Conservation (phyloP, 371 early-diverging fungal genomes). For the Conidiobolus incongruus region DNA sequence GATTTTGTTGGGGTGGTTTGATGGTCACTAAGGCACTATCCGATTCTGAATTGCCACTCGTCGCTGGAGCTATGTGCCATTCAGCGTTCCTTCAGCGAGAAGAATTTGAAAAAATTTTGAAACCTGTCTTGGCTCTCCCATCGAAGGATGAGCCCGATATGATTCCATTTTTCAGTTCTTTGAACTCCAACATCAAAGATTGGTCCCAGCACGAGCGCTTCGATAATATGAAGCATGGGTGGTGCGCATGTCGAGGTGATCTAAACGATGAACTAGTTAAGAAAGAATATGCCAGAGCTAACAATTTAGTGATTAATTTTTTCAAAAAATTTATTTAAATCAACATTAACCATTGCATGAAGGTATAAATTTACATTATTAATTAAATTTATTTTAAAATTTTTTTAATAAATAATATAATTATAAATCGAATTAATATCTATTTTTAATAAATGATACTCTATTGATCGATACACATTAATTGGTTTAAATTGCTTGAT, state of each 20-base stretch:
- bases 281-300: no score
- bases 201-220: no score
- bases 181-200: no score
- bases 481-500: background rate
- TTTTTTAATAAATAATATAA: background rate
- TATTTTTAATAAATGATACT: background rate
- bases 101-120: constrained; percentile 21
- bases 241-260: no score
- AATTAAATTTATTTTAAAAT: no score
- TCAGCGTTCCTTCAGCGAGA: constrained; percentile 24
- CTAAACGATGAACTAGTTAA: no score
- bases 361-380: no score
- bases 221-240: no score
- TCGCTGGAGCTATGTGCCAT: constrained; percentile 30
- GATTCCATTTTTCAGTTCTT: constrained; percentile 4
- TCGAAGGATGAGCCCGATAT: constrained; percentile 34
- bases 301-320: no score
- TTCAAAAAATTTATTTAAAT: no score
- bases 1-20: constrained; percentile 4
- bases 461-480: background rate
- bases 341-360: no score
- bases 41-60: constrained; percentile 7
- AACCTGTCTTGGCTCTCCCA: constrained; percentile 33
- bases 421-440: background rate
- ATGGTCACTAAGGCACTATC: background rate